A percentile compares a stretch with the other conserved stretches of the same genome.
Evolutionary conservation across 2,329 filamentous ascomycete species (phyloP).

Genomic region (Aspergillus fischeri): DNA sequence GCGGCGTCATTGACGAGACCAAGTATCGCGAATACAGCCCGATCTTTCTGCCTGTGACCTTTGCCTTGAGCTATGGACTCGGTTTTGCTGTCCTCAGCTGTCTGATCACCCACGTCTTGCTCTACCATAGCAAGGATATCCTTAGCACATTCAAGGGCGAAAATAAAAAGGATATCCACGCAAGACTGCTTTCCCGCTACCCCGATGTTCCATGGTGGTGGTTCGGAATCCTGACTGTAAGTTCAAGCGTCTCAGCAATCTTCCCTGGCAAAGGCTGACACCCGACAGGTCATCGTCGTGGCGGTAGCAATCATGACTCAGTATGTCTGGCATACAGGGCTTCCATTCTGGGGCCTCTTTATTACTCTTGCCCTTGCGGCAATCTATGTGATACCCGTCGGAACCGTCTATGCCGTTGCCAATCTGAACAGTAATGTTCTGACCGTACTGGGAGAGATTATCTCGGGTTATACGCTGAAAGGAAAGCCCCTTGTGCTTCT

Average conservation of each 20-base stretch:
- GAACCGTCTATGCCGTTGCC: conserved; percentile 39
- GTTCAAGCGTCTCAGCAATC: neutral
- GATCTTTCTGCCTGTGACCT: conserved; percentile 57
- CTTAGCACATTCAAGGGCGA: conserved; percentile 11
- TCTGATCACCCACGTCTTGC: conserved; percentile 23
- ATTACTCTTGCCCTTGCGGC: conserved; percentile 36
- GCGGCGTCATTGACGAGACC: conserved; percentile 51
- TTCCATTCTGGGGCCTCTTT: conserved; percentile 39
- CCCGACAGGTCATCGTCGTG: conserved; percentile 28
- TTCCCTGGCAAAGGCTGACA: neutral
- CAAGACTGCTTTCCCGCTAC: conserved; percentile 34
- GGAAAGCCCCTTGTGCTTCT: conserved; percentile 41
- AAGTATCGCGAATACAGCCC: conserved; percentile 60
- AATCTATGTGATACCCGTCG: conserved; percentile 39
- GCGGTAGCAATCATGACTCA: conserved; percentile 28
- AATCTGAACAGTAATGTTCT: conserved; percentile 40
- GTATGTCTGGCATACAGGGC: conserved; percentile 28
- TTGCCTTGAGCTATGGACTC: conserved; percentile 48
- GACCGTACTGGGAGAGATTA: conserved; percentile 40
- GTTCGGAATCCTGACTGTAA: conserved; percentile 31
- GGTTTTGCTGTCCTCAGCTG: conserved; percentile 61
- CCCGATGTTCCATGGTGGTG: conserved; percentile 36
- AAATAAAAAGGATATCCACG: conserved; percentile 36
- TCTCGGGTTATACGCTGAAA: conserved; percentile 39
- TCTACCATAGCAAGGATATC: conserved; percentile 22